Percentiles rank a stretch among this genome's conserved stretches.
Conservation (phyloP, 441 rosid genomes). For the Adansonia madagascariensis region DNA sequence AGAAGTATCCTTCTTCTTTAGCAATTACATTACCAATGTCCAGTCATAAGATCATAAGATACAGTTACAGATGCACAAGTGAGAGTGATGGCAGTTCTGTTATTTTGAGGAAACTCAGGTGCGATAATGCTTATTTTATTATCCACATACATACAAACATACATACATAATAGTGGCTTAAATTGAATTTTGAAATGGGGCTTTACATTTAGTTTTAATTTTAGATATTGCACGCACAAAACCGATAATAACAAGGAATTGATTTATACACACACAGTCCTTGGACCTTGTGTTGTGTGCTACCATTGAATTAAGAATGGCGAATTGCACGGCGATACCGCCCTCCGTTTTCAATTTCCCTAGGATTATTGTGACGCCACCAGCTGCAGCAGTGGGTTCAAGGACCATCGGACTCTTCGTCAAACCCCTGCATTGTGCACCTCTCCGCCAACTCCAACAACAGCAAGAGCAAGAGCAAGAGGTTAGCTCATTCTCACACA, state of each 20-base stretch:
- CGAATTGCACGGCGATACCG: slow-evolving; percentile 26
- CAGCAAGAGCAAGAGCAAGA: slow-evolving; percentile 49
- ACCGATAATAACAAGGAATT: no score
- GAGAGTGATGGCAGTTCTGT: not conserved
- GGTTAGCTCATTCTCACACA: slow-evolving; percentile 27
- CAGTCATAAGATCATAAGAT: no score
- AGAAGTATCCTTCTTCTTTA: no score
- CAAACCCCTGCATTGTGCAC: slow-evolving; percentile 51
- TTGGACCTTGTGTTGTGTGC: not conserved
- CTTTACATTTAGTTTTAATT: not conserved
- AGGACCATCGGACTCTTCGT: slow-evolving; percentile 22
- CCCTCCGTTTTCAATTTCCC: slow-evolving; percentile 22
- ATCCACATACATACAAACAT: not conserved
- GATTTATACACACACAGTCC: no score
- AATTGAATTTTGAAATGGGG: not conserved
- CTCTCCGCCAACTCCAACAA: slow-evolving; percentile 44
- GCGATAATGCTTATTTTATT: not conserved
- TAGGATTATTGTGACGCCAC: not conserved
- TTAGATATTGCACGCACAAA: no score
- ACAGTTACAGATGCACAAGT: no score
- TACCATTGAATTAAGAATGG: slow-evolving; percentile 29
- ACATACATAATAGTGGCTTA: not conserved
- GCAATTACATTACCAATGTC: no score
- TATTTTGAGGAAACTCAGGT: not conserved
- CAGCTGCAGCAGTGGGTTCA: slow-evolving; percentile 14